Percentiles rank a stretch among this genome's conserved stretches.
phyloP scores from a whole-genome alignment of 257 asterid genomes.

The Nicotiana otophora region DNA sequence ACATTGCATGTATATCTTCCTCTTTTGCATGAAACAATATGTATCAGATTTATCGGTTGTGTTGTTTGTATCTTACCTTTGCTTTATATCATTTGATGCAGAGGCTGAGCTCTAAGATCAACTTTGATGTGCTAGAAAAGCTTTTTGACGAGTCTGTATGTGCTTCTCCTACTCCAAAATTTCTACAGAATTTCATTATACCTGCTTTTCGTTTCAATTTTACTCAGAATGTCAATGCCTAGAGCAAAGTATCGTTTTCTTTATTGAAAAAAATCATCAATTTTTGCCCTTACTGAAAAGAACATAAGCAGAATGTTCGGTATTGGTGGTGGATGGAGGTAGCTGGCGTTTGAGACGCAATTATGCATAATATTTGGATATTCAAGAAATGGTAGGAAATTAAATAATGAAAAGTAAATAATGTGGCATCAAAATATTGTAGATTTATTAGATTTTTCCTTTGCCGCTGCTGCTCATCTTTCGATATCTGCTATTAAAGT shows the following conservation, averaged over 20 bases:
- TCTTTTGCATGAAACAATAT: background rate
- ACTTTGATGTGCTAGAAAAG: constrained; percentile 8
- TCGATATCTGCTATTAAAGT: background rate
- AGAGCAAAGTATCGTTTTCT: background rate
- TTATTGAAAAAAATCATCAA: background rate
- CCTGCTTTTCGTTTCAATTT: background rate
- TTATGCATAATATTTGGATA: background rate
- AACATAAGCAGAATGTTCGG: background rate
- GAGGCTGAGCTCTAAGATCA: constrained; percentile 5
- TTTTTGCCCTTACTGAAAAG: background rate
- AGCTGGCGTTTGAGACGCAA: background rate
- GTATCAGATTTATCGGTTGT: background rate
- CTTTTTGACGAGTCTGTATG: background rate
- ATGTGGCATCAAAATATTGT: background rate
- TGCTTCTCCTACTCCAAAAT: background rate
- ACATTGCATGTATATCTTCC: background rate
- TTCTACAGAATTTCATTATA: background rate
- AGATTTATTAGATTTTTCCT: background rate
- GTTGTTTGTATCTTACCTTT: constrained; percentile 1
- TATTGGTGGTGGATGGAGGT: background rate
- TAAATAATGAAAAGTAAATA: background rate
- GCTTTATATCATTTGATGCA: constrained; percentile 1
- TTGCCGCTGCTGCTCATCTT: background rate
- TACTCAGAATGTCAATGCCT: background rate
- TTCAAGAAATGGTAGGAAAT: background rate